phyloP scores from a whole-genome alignment of 2,329 filamentous ascomycete species.

The Alternaria novae-zelandiae region DNA sequence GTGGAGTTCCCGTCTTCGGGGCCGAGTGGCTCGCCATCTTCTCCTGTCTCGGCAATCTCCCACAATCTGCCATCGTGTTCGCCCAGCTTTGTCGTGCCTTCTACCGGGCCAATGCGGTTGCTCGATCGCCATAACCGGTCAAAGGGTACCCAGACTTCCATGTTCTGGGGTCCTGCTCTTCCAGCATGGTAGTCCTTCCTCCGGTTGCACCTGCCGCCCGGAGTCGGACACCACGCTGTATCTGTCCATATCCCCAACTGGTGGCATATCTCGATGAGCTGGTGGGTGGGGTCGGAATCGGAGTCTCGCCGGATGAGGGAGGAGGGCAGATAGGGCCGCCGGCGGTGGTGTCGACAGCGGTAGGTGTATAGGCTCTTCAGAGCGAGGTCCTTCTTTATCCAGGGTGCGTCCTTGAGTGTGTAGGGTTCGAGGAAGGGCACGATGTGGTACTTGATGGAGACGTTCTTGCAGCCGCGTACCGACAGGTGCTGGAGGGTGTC shows the following conservation, averaged over 20 bases:
- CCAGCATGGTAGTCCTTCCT: slow-evolving; percentile 64
- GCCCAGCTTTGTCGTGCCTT: slow-evolving; percentile 37
- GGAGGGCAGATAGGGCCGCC: slow-evolving; percentile 64
- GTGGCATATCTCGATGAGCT: slow-evolving; percentile 65
- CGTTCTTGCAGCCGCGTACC: slow-evolving; percentile 68
- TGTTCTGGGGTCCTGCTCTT: slow-evolving; percentile 60
- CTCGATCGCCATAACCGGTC: slow-evolving; percentile 65
- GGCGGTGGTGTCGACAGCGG: slow-evolving; percentile 66
- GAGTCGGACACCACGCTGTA: slow-evolving; percentile 66
- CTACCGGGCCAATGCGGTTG: slow-evolving; percentile 61
- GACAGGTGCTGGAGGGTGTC: slow-evolving; percentile 65
- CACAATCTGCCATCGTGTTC: slow-evolving; percentile 60
- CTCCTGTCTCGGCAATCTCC: slow-evolving; percentile 62
- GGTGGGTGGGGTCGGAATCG: slow-evolving; percentile 66
- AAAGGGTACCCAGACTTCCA: slow-evolving; percentile 68
- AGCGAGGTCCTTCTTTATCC: slow-evolving; percentile 56
- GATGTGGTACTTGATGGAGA: slow-evolving; percentile 69
- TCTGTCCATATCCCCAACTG: slow-evolving; percentile 67
- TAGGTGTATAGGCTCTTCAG: slow-evolving; percentile 68
- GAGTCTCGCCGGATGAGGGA: slow-evolving; percentile 63
- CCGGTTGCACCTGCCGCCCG: slow-evolving; percentile 62
- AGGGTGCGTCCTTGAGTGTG: slow-evolving; percentile 50
- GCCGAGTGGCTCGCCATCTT: slow-evolving; percentile 62
- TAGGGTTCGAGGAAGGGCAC: slow-evolving; percentile 61
- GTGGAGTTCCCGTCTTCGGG: slow-evolving; percentile 52